These are phyloP conservation scores for Pichia sp. DNA, from an alignment of 1,139 yeast species.

Conservation along the genomic window DNA sequence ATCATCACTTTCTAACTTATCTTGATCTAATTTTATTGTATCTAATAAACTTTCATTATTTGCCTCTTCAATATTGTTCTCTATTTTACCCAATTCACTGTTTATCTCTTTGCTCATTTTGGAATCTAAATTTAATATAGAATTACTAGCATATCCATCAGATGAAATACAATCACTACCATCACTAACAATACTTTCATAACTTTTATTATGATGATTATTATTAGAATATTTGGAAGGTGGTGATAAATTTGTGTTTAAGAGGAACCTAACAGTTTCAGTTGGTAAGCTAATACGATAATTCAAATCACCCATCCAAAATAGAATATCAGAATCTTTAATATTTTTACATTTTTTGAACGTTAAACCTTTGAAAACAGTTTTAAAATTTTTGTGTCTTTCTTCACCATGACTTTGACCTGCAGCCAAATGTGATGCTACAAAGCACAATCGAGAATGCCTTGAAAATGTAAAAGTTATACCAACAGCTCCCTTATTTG, in stretches of 20 bases:
- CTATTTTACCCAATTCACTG: too few species aligned
- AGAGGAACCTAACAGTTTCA: slow-evolving; percentile 65
- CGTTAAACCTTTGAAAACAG: slow-evolving; percentile 67
- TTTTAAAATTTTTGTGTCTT: slow-evolving; percentile 79
- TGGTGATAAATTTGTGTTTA: slow-evolving; percentile 33
- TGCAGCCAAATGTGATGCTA: slow-evolving; percentile 94
- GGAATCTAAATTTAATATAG: not conserved
- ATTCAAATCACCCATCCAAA: slow-evolving; percentile 97
- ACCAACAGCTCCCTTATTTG: slow-evolving; percentile 93
- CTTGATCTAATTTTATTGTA: not conserved
- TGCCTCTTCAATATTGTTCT: not conserved
- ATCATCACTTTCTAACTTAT: not conserved
- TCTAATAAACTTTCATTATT: not conserved
- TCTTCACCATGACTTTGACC: slow-evolving; percentile 81
- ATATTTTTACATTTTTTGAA: slow-evolving; percentile 67
- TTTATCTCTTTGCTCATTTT: slow-evolving; percentile 3
- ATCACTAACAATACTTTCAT: slow-evolving; percentile 10
- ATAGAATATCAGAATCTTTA: slow-evolving; percentile 73
- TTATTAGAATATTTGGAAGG: slow-evolving; percentile 3
- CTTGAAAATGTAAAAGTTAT: slow-evolving; percentile 72
- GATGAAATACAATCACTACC: slow-evolving; percentile 2
- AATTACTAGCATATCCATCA: slow-evolving; percentile 6
- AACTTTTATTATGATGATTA: slow-evolving; percentile 3
- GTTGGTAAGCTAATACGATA: slow-evolving; percentile 72
- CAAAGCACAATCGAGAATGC: slow-evolving; percentile 65